A percentile compares a stretch with the other conserved stretches of the same genome.
Conservation (phyloP, 1,139 yeast species). For the Candida frijolesensis region DNA sequence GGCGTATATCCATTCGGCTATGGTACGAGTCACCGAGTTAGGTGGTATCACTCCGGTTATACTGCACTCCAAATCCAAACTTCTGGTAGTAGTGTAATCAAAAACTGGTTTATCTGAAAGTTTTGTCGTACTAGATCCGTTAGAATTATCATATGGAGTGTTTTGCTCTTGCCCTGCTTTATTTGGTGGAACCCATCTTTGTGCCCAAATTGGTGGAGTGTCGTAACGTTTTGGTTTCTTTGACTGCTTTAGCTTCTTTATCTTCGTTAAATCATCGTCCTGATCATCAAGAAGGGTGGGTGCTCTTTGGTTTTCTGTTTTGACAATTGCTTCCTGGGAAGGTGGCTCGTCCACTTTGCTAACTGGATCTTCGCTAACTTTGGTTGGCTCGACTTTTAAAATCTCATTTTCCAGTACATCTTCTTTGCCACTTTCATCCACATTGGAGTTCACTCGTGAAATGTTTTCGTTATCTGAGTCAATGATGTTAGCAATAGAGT, state of each 20-base stretch:
- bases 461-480: slow-evolving; percentile 32
- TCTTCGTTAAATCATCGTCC: slow-evolving; percentile 24
- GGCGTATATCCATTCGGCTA: slow-evolving; percentile 90
- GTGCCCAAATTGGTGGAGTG: slow-evolving; percentile 83
- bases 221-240: slow-evolving; percentile 64
- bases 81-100: slow-evolving; percentile 34
- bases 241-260: slow-evolving; percentile 22
- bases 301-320: neutral
- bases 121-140: slow-evolving; percentile 7
- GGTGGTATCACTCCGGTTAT: slow-evolving; percentile 78
- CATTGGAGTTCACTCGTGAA: neutral
- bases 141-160: neutral
- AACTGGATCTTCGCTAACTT: neutral
- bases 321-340: no score
- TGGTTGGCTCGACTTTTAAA: neutral
- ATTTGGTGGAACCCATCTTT: slow-evolving; percentile 60
- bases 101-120: slow-evolving; percentile 38
- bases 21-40: slow-evolving; percentile 77
- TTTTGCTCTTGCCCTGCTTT: slow-evolving; percentile 9
- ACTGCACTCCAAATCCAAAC: slow-evolving; percentile 55
- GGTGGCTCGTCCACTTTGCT: neutral
- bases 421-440: neutral
- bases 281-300: slow-evolving; percentile 9
- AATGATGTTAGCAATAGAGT: slow-evolving; percentile 49
- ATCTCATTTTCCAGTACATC: neutral